Evolutionary conservation across 345 rosid genomes (phyloP), one percentile per base, ranked within the genome.

Genomic region (Cardiospermum halicacabum): DNA sequence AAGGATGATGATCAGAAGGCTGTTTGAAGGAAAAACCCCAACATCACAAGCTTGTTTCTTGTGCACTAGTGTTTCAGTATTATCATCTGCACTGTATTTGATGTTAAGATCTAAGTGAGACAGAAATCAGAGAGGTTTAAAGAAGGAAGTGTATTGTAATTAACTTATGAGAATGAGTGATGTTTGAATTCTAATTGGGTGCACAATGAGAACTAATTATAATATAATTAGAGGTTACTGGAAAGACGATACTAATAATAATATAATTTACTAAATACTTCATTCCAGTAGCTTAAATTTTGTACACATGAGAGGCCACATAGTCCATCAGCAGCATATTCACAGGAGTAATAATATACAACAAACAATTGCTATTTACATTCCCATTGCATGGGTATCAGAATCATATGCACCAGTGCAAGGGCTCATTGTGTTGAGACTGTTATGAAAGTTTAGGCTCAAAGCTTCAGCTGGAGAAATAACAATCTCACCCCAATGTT

Each of bases 1-100:
- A n/a, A n/a, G n/a, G n/a, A n/a, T n/a, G n/a, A 58, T 25, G 62
- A 49, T 55, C 2, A 16, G 71, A 55, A 69, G 58, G 26, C 51
- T 26, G 9, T 25, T 5, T 69, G 58, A 54, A 74, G 40, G 24
- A 58, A 64, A 15, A 18, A 24, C n/a, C 19, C 7, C 25, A 36
- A 40, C 2, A 18, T 13, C 0, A 7, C 24, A 31, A 50, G 36
- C 34, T 36, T 37, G 47, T 39, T 21, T 15, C n/a, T 43, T 15
- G 6, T 32, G 9, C 32, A 58, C 3, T 7, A 7, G 49, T 34
- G 19, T 43, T 43, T n/a, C 19, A 39, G 43, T n/a, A n/a, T n/a
- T n/a, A n/a, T n/a, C n/a, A n/a, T n/a, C n/a, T n/a, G n/a, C n/a
- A n/a, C n/a, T n/a, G n/a, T n/a, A n/a, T n/a, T n/a, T n/a, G n/a